These are phyloP conservation scores for Eutypa lata DNA, from an alignment of 2,329 filamentous ascomycete genomes.

Conservation along the genomic window DNA sequence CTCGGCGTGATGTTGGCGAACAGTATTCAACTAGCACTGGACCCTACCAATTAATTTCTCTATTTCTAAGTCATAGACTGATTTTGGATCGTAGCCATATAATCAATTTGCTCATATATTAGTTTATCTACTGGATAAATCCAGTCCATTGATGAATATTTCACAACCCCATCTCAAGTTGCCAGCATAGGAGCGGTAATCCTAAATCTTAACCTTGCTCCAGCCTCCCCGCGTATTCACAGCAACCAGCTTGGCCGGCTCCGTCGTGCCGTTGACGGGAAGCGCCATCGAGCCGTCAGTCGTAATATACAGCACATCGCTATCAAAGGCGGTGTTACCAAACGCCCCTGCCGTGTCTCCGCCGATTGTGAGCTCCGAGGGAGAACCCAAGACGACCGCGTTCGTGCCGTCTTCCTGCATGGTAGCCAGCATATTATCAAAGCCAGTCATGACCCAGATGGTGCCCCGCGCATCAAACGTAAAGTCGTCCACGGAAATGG, in stretches of 20 bases:
- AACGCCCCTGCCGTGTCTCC: constrained; percentile 8
- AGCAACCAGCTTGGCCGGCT: constrained; percentile 15
- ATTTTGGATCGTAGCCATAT: too few relatives aligned
- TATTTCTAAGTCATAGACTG: too few relatives aligned
- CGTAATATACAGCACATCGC: constrained; percentile 10
- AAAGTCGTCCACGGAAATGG: constrained; percentile 10
- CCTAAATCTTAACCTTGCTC: too few relatives aligned
- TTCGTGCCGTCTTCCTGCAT: constrained; percentile 4
- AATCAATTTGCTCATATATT: too few relatives aligned
- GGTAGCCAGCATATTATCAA: constrained; percentile 6
- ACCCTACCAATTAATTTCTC: too few relatives aligned
- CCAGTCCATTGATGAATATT: too few relatives aligned
- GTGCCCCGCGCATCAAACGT: constrained; percentile 7
- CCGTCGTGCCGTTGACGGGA: constrained; percentile 14
- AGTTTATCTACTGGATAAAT: too few relatives aligned
- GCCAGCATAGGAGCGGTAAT: too few relatives aligned
- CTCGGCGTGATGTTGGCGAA: too few relatives aligned
- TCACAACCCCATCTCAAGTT: too few relatives aligned
- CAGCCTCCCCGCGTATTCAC: constrained; percentile 5
- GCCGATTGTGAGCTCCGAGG: constrained; percentile 6
- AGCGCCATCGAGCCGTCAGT: constrained; percentile 7
- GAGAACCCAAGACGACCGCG: constrained; percentile 2
- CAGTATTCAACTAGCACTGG: too few relatives aligned
- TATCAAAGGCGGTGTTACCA: constrained; percentile 5
- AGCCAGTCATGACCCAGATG: constrained; percentile 12